Conservation (phyloP, 441 rosid species). For the Adansonia grandidieri region DNA sequence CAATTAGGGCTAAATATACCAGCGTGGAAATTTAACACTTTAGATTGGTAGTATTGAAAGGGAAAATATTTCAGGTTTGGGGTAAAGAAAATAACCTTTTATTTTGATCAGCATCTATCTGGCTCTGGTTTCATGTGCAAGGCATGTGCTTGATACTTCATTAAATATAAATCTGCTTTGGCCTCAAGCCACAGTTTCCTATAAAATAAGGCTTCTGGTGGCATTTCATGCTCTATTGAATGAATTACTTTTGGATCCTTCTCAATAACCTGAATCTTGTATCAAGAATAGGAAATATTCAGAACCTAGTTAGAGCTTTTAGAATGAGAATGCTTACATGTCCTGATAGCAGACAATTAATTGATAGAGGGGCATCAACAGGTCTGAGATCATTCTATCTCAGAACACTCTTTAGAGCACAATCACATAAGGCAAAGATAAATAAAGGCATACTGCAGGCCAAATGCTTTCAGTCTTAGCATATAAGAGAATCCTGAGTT, state of each 20-base stretch:
- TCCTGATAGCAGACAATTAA: constrained; percentile 16
- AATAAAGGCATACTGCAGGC: neutral
- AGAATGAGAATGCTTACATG: constrained; percentile 26
- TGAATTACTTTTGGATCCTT: constrained; percentile 30
- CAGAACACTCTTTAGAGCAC: neutral
- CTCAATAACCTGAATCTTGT: constrained; percentile 33
- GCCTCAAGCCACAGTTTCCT: constrained; percentile 44
- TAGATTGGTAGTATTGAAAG: neutral
- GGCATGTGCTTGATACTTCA: constrained; percentile 36
- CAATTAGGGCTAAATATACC: neutral
- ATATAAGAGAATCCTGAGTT: neutral
- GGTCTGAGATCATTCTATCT: neutral
- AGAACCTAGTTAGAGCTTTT: constrained; percentile 4
- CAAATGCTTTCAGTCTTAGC: constrained; percentile 2
- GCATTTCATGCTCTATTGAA: constrained; percentile 28
- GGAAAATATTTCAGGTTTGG: neutral
- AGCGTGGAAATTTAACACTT: neutral
- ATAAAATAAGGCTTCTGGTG: constrained; percentile 34
- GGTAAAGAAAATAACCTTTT: constrained; percentile 12
- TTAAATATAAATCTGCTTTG: constrained; percentile 38
- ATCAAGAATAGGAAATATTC: constrained; percentile 5
- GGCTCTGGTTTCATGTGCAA: constrained; percentile 16
- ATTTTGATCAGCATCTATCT: constrained; percentile 6
- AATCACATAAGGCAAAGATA: neutral
- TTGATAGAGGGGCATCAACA: neutral